Percentiles rank a stretch among this genome's conserved stretches.
These are phyloP conservation scores for Amborella trichopoda DNA, from an alignment of 164 flowering plant genomes.

Conservation along the genomic window DNA sequence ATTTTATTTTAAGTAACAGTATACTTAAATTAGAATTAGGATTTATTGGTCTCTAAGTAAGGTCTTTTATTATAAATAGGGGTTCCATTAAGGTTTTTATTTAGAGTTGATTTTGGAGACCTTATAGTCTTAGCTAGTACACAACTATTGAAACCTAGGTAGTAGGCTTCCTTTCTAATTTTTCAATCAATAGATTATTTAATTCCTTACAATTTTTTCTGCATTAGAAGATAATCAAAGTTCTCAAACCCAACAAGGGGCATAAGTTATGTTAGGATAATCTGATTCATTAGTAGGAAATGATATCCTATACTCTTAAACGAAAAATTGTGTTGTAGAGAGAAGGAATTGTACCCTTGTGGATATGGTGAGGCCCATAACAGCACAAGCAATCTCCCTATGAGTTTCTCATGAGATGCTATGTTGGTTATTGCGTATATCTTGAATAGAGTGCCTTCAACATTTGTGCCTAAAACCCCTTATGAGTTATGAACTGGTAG, in stretches of 20 bases:
- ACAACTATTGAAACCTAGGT: too few relatives aligned
- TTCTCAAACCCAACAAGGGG: not conserved
- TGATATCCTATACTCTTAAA: not conserved
- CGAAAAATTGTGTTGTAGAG: not conserved
- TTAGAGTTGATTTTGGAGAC: too few relatives aligned
- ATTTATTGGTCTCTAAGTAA: too few relatives aligned
- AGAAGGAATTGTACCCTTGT: not conserved
- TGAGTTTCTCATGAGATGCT: not conserved
- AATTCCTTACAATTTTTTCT: too few relatives aligned
- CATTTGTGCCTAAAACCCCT: not conserved
- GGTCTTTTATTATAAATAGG: too few relatives aligned
- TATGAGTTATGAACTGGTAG: not conserved
- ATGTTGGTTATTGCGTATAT: not conserved
- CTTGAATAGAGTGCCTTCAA: not conserved
- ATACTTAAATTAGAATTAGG: too few relatives aligned
- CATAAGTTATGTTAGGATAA: not conserved
- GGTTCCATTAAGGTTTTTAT: too few relatives aligned
- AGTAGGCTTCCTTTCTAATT: too few relatives aligned
- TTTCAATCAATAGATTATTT: too few relatives aligned
- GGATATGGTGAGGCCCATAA: not conserved
- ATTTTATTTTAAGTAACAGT: too few relatives aligned
- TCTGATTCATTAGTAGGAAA: not conserved
- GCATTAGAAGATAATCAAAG: not conserved
- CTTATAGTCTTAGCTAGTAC: too few relatives aligned
- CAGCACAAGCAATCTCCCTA: not conserved